Percentiles rank a stretch among this genome's conserved stretches.
phyloP scores from a whole-genome alignment of 257 asterid genomes.

The Solanum chmielewskii region DNA sequence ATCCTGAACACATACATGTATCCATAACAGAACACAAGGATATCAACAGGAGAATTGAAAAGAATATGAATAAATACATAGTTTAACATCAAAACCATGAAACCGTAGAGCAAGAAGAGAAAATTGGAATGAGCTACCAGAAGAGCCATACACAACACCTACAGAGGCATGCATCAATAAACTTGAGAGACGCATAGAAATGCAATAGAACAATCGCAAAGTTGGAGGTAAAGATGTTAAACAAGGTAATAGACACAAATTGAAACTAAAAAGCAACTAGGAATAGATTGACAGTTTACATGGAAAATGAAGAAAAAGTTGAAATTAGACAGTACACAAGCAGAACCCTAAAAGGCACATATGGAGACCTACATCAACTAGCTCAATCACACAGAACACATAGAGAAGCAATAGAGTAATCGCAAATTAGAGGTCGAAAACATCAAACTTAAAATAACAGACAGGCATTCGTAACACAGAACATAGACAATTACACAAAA shows the following conservation, averaged over 20 bases:
- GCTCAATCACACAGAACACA: not conserved
- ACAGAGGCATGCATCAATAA: not conserved
- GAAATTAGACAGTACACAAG: not conserved
- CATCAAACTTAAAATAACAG: not conserved
- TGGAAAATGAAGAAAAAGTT: not conserved
- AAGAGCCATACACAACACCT: not conserved
- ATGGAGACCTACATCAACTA: not conserved
- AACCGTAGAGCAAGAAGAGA: not conserved
- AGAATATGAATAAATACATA: not conserved
- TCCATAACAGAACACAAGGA: not conserved
- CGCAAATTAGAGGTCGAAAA: not conserved
- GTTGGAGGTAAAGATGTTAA: not conserved
- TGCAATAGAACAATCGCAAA: not conserved
- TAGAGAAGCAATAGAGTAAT: not conserved
- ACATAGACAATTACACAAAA: not conserved
- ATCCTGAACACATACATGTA: not conserved
- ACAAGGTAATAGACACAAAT: not conserved
- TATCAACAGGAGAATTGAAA: not conserved
- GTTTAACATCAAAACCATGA: not conserved
- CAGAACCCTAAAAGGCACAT: not conserved
- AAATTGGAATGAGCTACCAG: not conserved
- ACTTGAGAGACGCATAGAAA: not conserved
- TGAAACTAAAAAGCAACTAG: not conserved
- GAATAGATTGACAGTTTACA: not conserved
- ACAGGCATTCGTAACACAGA: not conserved